Base-by-base conservation (phyloP, 2,329 filamentous ascomycete genomes). In the Nemania abortiva region DNA sequence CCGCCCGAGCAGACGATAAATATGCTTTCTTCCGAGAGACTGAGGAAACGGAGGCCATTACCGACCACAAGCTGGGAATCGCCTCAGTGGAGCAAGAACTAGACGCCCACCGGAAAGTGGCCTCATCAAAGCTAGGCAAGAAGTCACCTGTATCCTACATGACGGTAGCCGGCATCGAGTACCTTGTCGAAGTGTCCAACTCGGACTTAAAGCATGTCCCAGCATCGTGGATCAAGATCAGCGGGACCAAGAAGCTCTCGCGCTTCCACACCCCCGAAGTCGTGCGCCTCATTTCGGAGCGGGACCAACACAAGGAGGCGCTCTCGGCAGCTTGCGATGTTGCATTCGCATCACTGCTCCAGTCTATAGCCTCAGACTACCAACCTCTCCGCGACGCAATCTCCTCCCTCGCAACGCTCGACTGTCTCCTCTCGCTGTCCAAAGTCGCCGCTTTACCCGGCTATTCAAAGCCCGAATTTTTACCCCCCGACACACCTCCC, bases 221-320 rank as follows among this genome's bases (percentile, higher is more conserved):
- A 0, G 95, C 96, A 3, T 97, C 93, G 0, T 99, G 96, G 96
- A 86, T 88, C 72, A 98, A 99, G 81, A 93, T 98, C 75, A 97
- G 92, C 66, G 95, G 95, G 58, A 99, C 96, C 6, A 98, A 98
- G 80, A 94, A 93, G 75, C 83, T 95, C 5, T 95, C 94, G 0
- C 91, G 96, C 67, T 99, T 98, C 80, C 96, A 99, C 81, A 96
- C 96, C 0, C 96, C 96, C 4, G 92, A 97, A 74, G 93, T 98
- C 27, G 87, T 97, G 57, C 89, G 89, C 70, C 86, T 97, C 74
- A 88, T 97, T 20, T 89, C 90, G 50, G 94, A 98, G 81, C 90
- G 96, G 52, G 96, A 98, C 79, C 95, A 98, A 76, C 92, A 98
- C 82, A 97, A 95, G 77, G 96, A 99, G 81, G 91, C 93, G 2